Evolutionary conservation across 352 stramenopile species (phyloP), one percentile per base, ranked within the genome.

Genomic region (Peronosclerospora sorghi): DNA sequence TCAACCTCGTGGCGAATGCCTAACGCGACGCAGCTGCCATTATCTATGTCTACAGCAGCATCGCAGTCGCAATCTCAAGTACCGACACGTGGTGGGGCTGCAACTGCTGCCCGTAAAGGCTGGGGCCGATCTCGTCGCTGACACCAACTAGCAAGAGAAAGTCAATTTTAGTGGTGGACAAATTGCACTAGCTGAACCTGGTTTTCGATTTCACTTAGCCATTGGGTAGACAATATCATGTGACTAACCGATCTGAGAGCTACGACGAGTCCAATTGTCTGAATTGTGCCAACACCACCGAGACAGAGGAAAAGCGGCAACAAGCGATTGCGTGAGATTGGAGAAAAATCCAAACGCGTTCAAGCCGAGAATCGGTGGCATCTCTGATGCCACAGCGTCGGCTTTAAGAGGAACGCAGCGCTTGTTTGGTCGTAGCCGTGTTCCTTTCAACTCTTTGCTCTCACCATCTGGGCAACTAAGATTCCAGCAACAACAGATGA

Each of bases 341-440:
- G 71, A 89, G 44, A 89, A 96, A 32, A 98, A 97, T 58, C 95
- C 95, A 5, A 81, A 87, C 26, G 95, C 95, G 3, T 98, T 98
- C 75, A 90, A 97, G 45, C 86, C 88, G 2, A 98, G 98, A 60
- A 97, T 97, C 51, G 80, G 83, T 34, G 74, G 68, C 8, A 66
- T 56, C 19, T 21, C 46, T 32, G 26, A 32, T 10, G 15, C 51
- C 18, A 29, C 41, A 28, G 40, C 45, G 26, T 36, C 45, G 40
- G 41, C 53, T n/a, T 20, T 38, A 36, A 42, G 32, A 20, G 34
- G 36, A 29, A 40, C 37, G 39, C 47, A 36, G 14, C 48, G 57
- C 18, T 37, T 60, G 18, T 45, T 38, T 35, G 15, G 43, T 21
- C 21, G 47, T n/a, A 47, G 45, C 30, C 24, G 42, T 38, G 23